These are phyloP conservation scores for Sporothrix pseudoabietina DNA, from an alignment of 2,329 filamentous ascomycete species.

Conservation along the genomic window DNA sequence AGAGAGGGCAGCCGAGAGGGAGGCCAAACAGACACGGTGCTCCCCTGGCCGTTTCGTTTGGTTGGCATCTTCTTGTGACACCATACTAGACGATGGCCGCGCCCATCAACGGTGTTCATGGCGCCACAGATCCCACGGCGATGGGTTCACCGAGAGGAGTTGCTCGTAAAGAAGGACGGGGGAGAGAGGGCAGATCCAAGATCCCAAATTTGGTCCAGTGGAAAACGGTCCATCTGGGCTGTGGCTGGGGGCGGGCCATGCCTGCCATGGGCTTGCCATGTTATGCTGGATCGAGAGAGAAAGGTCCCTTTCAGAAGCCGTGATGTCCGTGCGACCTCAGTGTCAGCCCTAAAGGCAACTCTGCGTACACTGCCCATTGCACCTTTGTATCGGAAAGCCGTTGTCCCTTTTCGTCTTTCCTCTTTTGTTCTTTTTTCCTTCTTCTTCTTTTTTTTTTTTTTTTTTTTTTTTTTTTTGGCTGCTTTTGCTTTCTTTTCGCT, in stretches of 20 bases:
- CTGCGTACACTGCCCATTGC: not conserved
- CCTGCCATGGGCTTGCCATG: not conserved
- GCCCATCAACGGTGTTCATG: not conserved
- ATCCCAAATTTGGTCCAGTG: slow-evolving; percentile 6
- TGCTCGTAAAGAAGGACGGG: slow-evolving; percentile 14
- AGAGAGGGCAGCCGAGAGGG: not conserved
- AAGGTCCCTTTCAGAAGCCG: not conserved
- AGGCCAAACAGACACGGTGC: not conserved
- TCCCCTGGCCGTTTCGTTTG: not conserved
- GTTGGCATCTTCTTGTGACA: not conserved
- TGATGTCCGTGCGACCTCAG: slow-evolving; percentile 7
- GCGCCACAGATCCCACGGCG: not conserved
- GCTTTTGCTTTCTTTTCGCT: not conserved
- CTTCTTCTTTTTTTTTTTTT: no score
- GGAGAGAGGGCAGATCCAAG: not conserved
- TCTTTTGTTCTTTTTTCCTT: no score
- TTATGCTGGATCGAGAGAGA: not conserved
- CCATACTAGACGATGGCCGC: not conserved
- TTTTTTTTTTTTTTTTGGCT: no score
- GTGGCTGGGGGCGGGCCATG: slow-evolving; percentile 15
- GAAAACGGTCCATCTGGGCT: slow-evolving; percentile 1
- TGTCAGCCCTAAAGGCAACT: slow-evolving; percentile 17
- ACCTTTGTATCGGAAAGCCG: not conserved
- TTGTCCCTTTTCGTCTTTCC: not conserved
- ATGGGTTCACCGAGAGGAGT: slow-evolving; percentile 9